These are phyloP conservation scores for Leccinum pellstonianum DNA, from an alignment of 768 basidiomycete species.

Conservation along the genomic window DNA sequence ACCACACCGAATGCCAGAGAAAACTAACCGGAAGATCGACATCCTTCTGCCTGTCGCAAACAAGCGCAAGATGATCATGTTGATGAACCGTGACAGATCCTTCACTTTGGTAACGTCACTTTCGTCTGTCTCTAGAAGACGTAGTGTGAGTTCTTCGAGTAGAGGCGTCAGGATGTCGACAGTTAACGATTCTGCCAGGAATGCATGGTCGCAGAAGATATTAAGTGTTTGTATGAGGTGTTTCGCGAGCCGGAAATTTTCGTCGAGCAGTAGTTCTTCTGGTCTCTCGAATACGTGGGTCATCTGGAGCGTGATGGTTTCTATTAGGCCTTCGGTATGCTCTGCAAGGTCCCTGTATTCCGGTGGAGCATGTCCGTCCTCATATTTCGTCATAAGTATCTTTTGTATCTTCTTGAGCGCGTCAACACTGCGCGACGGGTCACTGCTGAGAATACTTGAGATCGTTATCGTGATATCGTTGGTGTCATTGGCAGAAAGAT, in stretches of 20 bases:
- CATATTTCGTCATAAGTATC: constrained; percentile 74
- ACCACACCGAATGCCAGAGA: background rate
- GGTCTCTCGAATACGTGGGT: constrained; percentile 85
- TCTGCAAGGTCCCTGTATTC: constrained; percentile 78
- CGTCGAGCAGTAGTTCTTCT: constrained; percentile 66
- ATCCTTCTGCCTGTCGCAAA: constrained; percentile 90
- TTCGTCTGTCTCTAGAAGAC: constrained; percentile 92
- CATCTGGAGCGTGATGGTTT: constrained; percentile 90
- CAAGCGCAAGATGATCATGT: constrained; percentile 93
- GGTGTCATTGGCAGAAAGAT: constrained; percentile 18
- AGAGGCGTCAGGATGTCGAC: constrained; percentile 82
- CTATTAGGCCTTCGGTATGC: constrained; percentile 80
- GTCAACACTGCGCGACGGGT: constrained; percentile 84
- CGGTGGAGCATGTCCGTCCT: constrained; percentile 63
- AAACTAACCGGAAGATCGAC: constrained; percentile 82
- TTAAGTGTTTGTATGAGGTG: constrained; percentile 96
- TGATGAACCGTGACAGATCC: constrained; percentile 94
- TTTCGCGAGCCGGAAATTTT: constrained; percentile 92
- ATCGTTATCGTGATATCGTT: constrained; percentile 80
- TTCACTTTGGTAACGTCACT: constrained; percentile 80
- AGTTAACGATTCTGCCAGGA: constrained; percentile 84
- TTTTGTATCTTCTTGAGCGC: constrained; percentile 92
- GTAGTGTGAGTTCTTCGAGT: constrained; percentile 88
- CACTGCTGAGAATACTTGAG: constrained; percentile 85
- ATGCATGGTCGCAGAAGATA: constrained; percentile 87